A percentile compares a stretch with the other conserved stretches of the same genome.
phyloP scores from a whole-genome alignment of 2,329 filamentous ascomycete genomes.

The Aspergillus ochraceoroseus region DNA sequence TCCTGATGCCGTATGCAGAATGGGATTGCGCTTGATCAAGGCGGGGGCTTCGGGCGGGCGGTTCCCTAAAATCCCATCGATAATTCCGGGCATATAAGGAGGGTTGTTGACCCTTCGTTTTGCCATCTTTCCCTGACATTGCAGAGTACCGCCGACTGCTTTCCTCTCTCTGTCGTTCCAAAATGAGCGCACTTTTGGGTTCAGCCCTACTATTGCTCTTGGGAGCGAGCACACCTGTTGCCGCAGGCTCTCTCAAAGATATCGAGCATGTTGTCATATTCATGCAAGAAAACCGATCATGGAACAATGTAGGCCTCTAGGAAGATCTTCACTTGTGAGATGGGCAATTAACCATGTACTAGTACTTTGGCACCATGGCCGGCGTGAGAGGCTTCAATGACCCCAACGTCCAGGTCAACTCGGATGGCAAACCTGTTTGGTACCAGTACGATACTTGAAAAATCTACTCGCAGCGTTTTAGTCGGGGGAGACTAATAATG shows the following conservation, averaged over 20 bases:
- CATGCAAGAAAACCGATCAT: conserved; percentile 51
- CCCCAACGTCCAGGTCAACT: conserved; percentile 52
- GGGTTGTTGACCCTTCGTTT: too few relatives aligned
- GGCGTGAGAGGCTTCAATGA: conserved; percentile 54
- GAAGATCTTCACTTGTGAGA: background rate
- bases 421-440: conserved; percentile 44
- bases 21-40: background rate
- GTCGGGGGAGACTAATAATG: background rate
- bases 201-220: conserved; percentile 19
- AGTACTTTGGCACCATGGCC: conserved; percentile 55
- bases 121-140: too few relatives aligned
- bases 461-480: too few relatives aligned
- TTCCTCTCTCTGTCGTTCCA: background rate
- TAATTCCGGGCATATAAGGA: too few relatives aligned
- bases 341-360: conserved; percentile 17
- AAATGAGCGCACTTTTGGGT: conserved; percentile 11
- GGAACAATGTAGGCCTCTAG: conserved; percentile 32
- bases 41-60: background rate
- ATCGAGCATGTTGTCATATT: conserved; percentile 56
- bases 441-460: too few relatives aligned
- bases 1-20: too few relatives aligned
- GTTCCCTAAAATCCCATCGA: too few relatives aligned
- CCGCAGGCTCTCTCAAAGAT: conserved; percentile 45
- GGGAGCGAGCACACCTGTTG: conserved; percentile 19
- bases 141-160: too few relatives aligned